Evolutionary conservation across 371 early-diverging fungal species (phyloP).

Genomic region (Rhizomucor pusillus): DNA sequence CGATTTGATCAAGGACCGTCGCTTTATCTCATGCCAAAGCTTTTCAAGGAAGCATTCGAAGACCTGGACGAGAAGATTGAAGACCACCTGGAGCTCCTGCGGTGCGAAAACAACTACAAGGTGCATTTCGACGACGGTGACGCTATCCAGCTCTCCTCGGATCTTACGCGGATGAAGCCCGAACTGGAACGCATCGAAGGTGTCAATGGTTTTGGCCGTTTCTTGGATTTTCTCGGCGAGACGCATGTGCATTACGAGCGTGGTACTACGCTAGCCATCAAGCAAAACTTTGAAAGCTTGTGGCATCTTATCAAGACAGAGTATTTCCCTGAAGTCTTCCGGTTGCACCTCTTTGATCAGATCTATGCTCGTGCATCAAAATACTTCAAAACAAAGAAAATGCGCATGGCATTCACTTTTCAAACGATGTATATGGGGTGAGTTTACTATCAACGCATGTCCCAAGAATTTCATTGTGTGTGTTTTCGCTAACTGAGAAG

Average conservation of each 20-base stretch:
- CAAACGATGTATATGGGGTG: constrained; percentile 63
- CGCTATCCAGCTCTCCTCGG: constrained; percentile 46
- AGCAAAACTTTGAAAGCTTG: constrained; percentile 50
- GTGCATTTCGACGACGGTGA: constrained; percentile 59
- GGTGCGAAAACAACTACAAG: constrained; percentile 63
- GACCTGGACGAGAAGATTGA: constrained; percentile 53
- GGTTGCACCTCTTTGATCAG: constrained; percentile 48
- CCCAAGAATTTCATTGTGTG: neutral
- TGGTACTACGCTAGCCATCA: constrained; percentile 47
- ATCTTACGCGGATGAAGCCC: constrained; percentile 48
- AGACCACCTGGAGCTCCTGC: constrained; percentile 50
- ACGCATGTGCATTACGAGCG: constrained; percentile 53
- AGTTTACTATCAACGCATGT: constrained; percentile 4
- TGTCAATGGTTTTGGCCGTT: constrained; percentile 36
- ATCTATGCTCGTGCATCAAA: constrained; percentile 48
- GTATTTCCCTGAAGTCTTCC: constrained; percentile 39
- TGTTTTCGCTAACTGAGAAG: neutral
- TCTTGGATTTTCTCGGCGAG: constrained; percentile 51
- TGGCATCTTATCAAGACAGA: constrained; percentile 47
- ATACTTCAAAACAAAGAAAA: constrained; percentile 56
- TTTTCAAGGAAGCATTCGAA: constrained; percentile 54
- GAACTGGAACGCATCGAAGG: constrained; percentile 60
- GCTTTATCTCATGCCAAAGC: constrained; percentile 59
- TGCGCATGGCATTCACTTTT: constrained; percentile 68
- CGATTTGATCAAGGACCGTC: constrained; percentile 70